Base-by-base conservation (phyloP, 2,329 filamentous ascomycete genomes). In the Penicillium sp. region DNA sequence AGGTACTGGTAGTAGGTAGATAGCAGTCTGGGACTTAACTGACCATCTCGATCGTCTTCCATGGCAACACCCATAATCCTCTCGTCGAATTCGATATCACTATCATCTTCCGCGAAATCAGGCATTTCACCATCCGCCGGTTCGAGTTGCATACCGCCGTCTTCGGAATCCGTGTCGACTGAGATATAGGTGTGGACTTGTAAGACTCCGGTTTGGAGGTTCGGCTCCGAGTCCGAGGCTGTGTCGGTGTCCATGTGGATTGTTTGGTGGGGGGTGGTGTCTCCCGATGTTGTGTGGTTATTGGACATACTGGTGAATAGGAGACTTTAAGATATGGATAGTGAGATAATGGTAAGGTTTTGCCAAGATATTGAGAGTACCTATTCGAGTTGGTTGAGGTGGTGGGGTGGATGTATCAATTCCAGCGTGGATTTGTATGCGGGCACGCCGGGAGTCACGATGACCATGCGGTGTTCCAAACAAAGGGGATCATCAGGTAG, bases 111-210 rank as follows among this genome's bases (percentile, higher is more conserved):
- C 3, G 59, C 62, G 13, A 56, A 53, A 15, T 53, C 59, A 4
- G 57, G 38, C 26, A 42, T 19, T 7, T 45, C 45, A 28, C 38
- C 22, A 28, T 67, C 59, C 26, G 58, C 49, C 19, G 63, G 38
- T 9, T 73, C 70, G 42, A 73, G 44, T 35, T 72, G 63, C 71
- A 74, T 73, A 13, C 65, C 67, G 19, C 72, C 70, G 42, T 68
- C 65, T 13, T 68, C 65, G 0, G 63, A 63, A 15, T 69, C 69
- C 3, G 63, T 64, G 19, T 71, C 66, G 2, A 60, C 60, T 4
- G 51, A 40, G 38, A 55, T 55, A 12, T 55, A 42, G 15, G 38
- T 55, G 24, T 44, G 38, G 12, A 19, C 13, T 22, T 26, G 33
- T 3, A 24, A 9, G 24, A 7, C 35, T 54, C 7, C 30, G 4